Base-by-base conservation (phyloP, 352 stramenopile genomes). In the Phytophthora chlamydospora region DNA sequence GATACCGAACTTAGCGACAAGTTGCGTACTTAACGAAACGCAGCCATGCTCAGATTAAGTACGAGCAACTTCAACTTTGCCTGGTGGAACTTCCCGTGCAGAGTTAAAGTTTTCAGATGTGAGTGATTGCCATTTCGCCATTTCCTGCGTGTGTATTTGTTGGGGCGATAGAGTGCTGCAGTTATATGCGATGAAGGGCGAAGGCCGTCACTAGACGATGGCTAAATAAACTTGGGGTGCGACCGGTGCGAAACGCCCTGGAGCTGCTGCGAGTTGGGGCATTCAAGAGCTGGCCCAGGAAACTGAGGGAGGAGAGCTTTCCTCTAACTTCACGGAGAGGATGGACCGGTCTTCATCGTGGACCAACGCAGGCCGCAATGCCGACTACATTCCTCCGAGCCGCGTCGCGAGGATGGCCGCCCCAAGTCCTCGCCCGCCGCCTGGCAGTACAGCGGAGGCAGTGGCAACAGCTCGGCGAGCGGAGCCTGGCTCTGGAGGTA, bases 291-390 rank as follows among this genome's bases (percentile, higher is more conserved):
- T 47, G 16, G 50, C 24, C 19, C 39, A 31, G 11, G 34, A 56
- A 66, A 61, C 50, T 52, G 34, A 49, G 21, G 19, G 45, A 41
- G 14, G 4, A 31, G 53, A 46, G 42, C 4, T 29, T 29, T 29
- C 24, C 24, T 29, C 24, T 6, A n/a, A 27, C n/a, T 11, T n/a
- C 19, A 14, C 6, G 24, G 29, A 14, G 14, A 52, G 12, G 27
- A 67, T 71, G 63, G 63, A 66, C 10, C 42, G 57, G 17, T 71
- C 63, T 36, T 66, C 59, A 14, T 62, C 62, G 21, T 63, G 62
- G 50, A 58, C 36, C 3, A 62, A 62, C 32, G 35, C 63, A 14
- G 54, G 36, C 0, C 55, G 38, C n/a, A 68, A 41, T 32, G 35
- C 24, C 17, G 59, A 71, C 5, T 66, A 53, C 48, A 49, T 58